Conservation (phyloP, 257 asterid species). For the Penstemon eatonii region DNA sequence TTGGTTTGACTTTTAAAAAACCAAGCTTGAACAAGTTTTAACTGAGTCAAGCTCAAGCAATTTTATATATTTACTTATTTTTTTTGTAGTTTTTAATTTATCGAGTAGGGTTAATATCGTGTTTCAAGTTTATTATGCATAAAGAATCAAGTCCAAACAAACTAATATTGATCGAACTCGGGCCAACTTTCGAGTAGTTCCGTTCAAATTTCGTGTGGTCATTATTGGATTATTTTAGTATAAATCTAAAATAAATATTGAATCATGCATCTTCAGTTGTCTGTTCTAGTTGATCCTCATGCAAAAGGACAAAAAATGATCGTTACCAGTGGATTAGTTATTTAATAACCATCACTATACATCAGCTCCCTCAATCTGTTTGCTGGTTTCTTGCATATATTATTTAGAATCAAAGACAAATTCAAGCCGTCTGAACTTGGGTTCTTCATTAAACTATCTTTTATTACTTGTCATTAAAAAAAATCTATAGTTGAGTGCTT, state of each 20-base stretch:
- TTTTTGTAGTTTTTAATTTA: too few relatives aligned
- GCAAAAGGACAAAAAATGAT: slow-evolving; percentile 29
- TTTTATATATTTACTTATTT: too few relatives aligned
- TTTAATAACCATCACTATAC: not conserved
- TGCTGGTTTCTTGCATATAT: slow-evolving; percentile 16
- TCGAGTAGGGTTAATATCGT: too few relatives aligned
- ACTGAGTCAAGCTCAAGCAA: too few relatives aligned
- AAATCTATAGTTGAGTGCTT: slow-evolving; percentile 13
- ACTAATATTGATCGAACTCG: too few relatives aligned
- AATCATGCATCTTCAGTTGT: slow-evolving; percentile 41
- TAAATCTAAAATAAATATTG: slow-evolving; percentile 13
- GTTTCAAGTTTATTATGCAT: too few relatives aligned
- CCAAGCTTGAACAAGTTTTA: too few relatives aligned
- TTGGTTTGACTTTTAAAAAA: too few relatives aligned
- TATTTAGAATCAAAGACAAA: slow-evolving; percentile 34
- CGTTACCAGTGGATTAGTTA: slow-evolving; percentile 4
- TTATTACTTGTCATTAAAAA: too few relatives aligned
- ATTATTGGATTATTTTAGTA: not conserved
- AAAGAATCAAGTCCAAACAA: too few relatives aligned
- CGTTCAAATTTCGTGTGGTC: not conserved
- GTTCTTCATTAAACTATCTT: slow-evolving; percentile 27
- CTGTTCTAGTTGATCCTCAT: slow-evolving; percentile 33
- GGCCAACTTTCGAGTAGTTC: too few relatives aligned
- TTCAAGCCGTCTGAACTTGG: slow-evolving; percentile 45
- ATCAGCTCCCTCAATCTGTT: slow-evolving; percentile 23